Percentiles rank a stretch among this genome's conserved stretches.
phyloP scores from a whole-genome alignment of 2,329 filamentous ascomycete genomes.

The Blumeria graminis region DNA sequence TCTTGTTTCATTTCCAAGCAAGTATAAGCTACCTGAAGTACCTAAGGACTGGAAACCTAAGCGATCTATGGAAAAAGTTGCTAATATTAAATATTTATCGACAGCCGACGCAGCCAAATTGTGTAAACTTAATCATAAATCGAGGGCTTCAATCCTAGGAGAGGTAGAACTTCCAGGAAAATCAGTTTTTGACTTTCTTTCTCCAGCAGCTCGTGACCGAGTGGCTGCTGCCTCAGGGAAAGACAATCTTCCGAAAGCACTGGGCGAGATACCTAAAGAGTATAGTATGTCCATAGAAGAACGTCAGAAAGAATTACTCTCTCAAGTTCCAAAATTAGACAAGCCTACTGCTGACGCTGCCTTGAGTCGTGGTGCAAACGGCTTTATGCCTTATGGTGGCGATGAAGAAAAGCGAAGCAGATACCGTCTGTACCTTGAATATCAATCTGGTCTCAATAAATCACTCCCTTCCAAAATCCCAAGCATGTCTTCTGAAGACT shows the following conservation, averaged over 20 bases:
- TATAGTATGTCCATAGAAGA: slow-evolving; percentile 39
- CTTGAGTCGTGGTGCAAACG: slow-evolving; percentile 36
- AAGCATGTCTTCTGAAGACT: slow-evolving; percentile 39
- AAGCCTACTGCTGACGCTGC: slow-evolving; percentile 44
- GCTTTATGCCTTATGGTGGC: slow-evolving; percentile 66
- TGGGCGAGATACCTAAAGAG: slow-evolving; percentile 46
- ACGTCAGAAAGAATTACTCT: slow-evolving; percentile 30
- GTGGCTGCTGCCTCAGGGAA: slow-evolving; percentile 56
- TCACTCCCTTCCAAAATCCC: slow-evolving; percentile 27
- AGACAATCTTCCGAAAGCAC: slow-evolving; percentile 48
- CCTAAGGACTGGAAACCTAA: slow-evolving; percentile 50
- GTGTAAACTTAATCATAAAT: slow-evolving; percentile 49
- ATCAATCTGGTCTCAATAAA: slow-evolving; percentile 38
- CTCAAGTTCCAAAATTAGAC: slow-evolving; percentile 38
- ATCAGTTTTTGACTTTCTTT: slow-evolving; percentile 86
- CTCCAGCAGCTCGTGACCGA: slow-evolving; percentile 49
- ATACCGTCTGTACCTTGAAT: slow-evolving; percentile 62
- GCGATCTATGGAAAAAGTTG: slow-evolving; percentile 13
- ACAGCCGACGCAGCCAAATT: slow-evolving; percentile 55
- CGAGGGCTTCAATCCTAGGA: slow-evolving; percentile 57
- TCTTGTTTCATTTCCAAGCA: slow-evolving; percentile 19
- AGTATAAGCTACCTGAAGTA: slow-evolving; percentile 40
- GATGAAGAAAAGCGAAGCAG: slow-evolving; percentile 56
- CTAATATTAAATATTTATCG: slow-evolving; percentile 29
- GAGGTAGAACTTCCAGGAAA: slow-evolving; percentile 68